Conservation (phyloP, 331 rosid species). For the Cydonia oblonga region DNA sequence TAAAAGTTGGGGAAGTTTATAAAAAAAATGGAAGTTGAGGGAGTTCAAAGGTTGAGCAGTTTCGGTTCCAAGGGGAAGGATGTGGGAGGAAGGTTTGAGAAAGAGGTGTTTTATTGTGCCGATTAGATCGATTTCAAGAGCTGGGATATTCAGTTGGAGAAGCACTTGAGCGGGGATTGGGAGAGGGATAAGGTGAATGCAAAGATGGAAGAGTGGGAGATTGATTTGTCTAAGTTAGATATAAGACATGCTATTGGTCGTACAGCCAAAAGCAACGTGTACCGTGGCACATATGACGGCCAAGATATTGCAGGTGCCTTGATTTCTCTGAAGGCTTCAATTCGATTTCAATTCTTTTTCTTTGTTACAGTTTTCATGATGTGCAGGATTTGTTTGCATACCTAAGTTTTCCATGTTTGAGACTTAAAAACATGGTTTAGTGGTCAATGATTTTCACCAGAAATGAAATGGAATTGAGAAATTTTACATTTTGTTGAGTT, state of each 20-base stretch:
- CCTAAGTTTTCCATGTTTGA: background rate
- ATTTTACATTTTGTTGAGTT: background rate
- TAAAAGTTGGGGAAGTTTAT: background rate
- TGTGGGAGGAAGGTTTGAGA: constrained; percentile 8
- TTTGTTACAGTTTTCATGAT: background rate
- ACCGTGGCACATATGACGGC: constrained; percentile 39
- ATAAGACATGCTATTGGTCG: constrained; percentile 34
- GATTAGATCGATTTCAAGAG: constrained; percentile 43
- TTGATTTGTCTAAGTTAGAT: constrained; percentile 37
- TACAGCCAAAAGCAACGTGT: constrained; percentile 42
- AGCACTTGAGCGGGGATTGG: constrained; percentile 40
- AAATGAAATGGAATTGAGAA: background rate
- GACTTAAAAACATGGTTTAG: background rate
- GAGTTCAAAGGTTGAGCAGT: constrained; percentile 2
- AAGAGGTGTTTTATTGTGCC: constrained; percentile 24
- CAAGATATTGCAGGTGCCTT: constrained; percentile 48
- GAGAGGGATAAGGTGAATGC: constrained; percentile 17
- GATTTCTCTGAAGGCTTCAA: background rate
- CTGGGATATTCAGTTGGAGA: constrained; percentile 38
- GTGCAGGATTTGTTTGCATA: background rate
- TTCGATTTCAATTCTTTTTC: background rate
- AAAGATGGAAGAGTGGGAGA: constrained; percentile 44
- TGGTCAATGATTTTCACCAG: background rate
- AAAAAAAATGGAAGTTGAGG: constrained; percentile 9
- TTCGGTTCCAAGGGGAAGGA: constrained; percentile 12